A percentile compares a stretch with the other conserved stretches of the same genome.
These are phyloP conservation scores for Effrenium voratum DNA, from an alignment of 73 alveolate species.

Conservation along the genomic window DNA sequence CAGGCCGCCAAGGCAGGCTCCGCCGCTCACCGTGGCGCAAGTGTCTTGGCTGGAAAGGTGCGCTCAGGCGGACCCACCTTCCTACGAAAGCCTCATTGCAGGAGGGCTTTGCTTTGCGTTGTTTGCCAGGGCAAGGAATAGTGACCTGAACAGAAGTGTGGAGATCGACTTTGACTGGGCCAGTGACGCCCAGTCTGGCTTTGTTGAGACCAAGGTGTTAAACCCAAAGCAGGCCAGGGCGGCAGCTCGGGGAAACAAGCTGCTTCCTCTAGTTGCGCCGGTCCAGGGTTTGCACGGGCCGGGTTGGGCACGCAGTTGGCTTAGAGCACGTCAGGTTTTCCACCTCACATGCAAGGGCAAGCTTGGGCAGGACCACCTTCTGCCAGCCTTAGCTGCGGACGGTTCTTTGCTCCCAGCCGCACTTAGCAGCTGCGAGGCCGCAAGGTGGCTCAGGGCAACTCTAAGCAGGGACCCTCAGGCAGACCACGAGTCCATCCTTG, in stretches of 20 bases:
- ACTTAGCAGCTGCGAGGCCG: background rate
- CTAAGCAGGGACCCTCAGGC: background rate
- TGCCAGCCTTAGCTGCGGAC: background rate
- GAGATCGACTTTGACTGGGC: background rate
- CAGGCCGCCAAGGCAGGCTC: background rate
- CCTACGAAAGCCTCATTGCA: background rate
- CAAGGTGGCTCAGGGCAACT: background rate
- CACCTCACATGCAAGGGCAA: background rate
- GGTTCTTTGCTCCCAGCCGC: background rate
- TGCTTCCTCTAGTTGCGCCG: background rate
- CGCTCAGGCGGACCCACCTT: background rate
- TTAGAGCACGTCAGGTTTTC: background rate
- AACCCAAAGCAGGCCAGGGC: conserved; percentile 3
- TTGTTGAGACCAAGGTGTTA: background rate
- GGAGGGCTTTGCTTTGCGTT: background rate
- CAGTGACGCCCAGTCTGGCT: background rate
- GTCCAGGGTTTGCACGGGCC: background rate
- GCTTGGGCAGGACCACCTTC: background rate
- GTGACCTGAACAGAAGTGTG: background rate
- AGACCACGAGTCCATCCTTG: background rate
- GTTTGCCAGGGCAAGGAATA: background rate
- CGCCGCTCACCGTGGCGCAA: background rate
- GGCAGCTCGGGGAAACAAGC: background rate
- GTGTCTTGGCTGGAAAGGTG: background rate
- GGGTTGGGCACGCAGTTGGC: background rate